Percentiles rank a stretch among this genome's conserved stretches.
Conservation (phyloP, 768 basidiomycete genomes). For the Harrya chromipes region DNA sequence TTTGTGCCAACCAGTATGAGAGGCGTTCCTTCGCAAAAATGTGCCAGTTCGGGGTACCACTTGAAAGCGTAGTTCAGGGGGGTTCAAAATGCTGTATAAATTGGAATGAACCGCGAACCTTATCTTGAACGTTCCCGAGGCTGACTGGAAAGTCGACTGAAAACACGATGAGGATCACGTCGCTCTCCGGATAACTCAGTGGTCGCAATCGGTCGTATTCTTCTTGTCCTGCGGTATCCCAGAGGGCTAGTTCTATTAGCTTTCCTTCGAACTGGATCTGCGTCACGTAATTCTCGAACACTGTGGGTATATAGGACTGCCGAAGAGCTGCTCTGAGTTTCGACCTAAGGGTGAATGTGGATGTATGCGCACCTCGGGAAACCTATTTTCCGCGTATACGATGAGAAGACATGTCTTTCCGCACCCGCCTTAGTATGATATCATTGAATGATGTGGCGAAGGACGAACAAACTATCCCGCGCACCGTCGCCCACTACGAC, state of each 20-base stretch:
- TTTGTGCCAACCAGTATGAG: constrained; percentile 93
- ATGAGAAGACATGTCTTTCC: constrained; percentile 96
- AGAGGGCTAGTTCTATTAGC: constrained; percentile 91
- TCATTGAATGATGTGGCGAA: constrained; percentile 25
- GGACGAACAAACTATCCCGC: constrained; percentile 32
- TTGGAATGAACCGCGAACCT: constrained; percentile 45
- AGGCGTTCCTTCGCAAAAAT: constrained; percentile 88
- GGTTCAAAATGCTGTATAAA: background rate
- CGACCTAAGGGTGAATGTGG: constrained; percentile 2
- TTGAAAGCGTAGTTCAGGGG: constrained; percentile 31
- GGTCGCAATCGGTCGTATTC: constrained; percentile 91
- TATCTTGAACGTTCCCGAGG: constrained; percentile 87
- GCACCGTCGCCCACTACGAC: constrained; percentile 87
- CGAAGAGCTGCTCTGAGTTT: constrained; percentile 12
- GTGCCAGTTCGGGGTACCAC: constrained; percentile 94
- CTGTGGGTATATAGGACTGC: constrained; percentile 89
- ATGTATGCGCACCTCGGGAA: constrained; percentile 74
- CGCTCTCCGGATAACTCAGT: constrained; percentile 83
- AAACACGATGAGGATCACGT: constrained; percentile 92
- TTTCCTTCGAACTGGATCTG: constrained; percentile 85
- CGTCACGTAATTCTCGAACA: constrained; percentile 93
- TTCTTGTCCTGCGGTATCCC: constrained; percentile 98
- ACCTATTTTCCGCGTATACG: constrained; percentile 94
- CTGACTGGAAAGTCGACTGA: constrained; percentile 90
- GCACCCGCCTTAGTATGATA: constrained; percentile 60